Evolutionary conservation across 257 asterid genomes (phyloP), one percentile per base, ranked within the genome.

Genomic region (Capsicum pubescens): DNA sequence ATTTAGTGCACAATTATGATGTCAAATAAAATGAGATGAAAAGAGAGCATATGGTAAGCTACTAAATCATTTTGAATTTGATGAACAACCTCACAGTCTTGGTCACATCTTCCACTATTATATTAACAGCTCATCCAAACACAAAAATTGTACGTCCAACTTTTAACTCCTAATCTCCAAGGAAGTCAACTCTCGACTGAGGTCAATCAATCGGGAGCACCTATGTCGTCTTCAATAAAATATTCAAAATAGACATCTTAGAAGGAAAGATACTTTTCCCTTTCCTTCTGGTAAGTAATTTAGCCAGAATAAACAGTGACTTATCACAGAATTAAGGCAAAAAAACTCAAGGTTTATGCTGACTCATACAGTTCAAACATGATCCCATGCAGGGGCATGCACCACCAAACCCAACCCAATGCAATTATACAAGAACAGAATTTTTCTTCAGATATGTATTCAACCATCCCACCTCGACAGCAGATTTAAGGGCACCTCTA

Each of bases 401-500:
- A 80, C 84, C 15, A 26, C 55, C 46, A 35, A 87, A 63, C 12
- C 12, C 42, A 59, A 82, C 44, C 19, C 50, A 58, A 21, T 21
- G 72, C 26, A 84, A 16, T 79, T n/a, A 42, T 36, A 58, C 6
- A 46, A 52, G 57, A 13, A 39, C 50, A 59, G 5, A 81, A 19
- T 46, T n/a, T 57, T 19, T 15, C 54, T 80, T 32, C 39, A 35
- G 36, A 81, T 12, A 26, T 50, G 50, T 26, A 64, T n/a, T 3
- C 78, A 48, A 17, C 35, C 48, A 21, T 16, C 60, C n/a, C 8
- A 96, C 98, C 97, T 90, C 84, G 26, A 86, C n/a, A 72, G 87
- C 94, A 84, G 92, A 86, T 85, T 82, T 90, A 44, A 95, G 95
- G 21, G 98, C 98, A 78, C 86, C 88, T 21, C 89, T 90, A 26